Base-by-base conservation (phyloP, 805 yeast species). In the Huiozyma sinensis region DNA sequence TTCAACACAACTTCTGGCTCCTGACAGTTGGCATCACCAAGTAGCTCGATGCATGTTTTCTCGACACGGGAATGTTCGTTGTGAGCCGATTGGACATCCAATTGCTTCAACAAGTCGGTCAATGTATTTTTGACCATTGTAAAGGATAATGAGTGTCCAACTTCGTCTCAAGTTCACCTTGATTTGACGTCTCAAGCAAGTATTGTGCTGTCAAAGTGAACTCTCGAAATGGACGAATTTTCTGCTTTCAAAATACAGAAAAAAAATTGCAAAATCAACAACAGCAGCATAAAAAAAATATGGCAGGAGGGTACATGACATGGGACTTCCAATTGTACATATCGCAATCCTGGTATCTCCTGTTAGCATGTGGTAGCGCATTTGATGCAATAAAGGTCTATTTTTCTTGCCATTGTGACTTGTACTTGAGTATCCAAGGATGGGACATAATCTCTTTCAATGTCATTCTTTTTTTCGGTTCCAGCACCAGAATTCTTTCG, bases 371-470 rank as follows among this genome's bases (percentile, higher is more conserved):
- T 17, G 24, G 2, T 17, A 17, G 24, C 4, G 24, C 24, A 17
- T 17, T 17, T 4, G 24, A 17, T 17, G 24, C 24, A 17, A 17
- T 17, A 17, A 17, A 17, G 24, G 24, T 17, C 24, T 17, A 17
- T 17, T 17, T 4, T 17, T 4, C 49, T 58, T 28, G 66, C 95
- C 95, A 87, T 32, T 61, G 61, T 1, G 75, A 73, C 51, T 70
- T 73, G 53, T 87, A 77, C 52, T 76, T 77, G 9, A 66, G 49
- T 1, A 90, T 82, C 97, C 97, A 90, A 0, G 95, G 92, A 59
- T 90, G 98, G 6, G 59, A 60, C 37, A 75, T 71, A 3, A 89
- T 81, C 11, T 81, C 80, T 5, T 63, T 60, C 44, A 92, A 66
- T 0, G 74, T 60, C 44, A 80, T 68, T 53, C 98, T 70, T 44